A percentile compares a stretch with the other conserved stretches of the same genome.
Conservation (phyloP, 352 stramenopile species). For the Lagenidium giganteum region DNA sequence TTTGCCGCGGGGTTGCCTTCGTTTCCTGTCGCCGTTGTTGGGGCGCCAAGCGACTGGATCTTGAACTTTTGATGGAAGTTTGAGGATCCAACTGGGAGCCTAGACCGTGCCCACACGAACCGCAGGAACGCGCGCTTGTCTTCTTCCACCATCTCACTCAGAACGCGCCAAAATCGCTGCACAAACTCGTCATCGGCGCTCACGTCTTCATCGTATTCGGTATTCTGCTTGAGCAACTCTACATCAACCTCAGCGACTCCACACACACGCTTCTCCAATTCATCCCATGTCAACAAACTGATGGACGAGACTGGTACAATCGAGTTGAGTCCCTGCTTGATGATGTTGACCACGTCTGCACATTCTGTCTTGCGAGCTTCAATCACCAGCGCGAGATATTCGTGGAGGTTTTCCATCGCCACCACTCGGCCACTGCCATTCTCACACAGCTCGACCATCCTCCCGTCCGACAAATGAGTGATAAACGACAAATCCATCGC, state of each 20-base stretch:
- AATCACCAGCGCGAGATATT: slow-evolving; percentile 38
- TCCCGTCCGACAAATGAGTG: slow-evolving; percentile 54
- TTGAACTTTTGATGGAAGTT: slow-evolving; percentile 87
- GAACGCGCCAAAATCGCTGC: slow-evolving; percentile 62
- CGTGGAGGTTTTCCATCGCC: slow-evolving; percentile 28
- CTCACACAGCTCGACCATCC: slow-evolving; percentile 26
- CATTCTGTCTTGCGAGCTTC: slow-evolving; percentile 29
- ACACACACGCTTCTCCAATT: slow-evolving; percentile 60
- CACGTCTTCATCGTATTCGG: slow-evolving; percentile 73
- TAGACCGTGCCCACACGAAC: slow-evolving; percentile 79
- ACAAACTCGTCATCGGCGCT: slow-evolving; percentile 52
- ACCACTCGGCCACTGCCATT: slow-evolving; percentile 25
- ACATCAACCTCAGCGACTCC: slow-evolving; percentile 62
- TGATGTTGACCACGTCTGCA: slow-evolving; percentile 39
- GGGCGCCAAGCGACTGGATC: slow-evolving; percentile 56
- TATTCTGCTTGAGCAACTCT: slow-evolving; percentile 49
- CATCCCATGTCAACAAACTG: slow-evolving; percentile 38
- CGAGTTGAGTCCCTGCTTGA: slow-evolving; percentile 61
- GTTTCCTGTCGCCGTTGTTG: background rate
- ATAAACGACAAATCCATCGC: slow-evolving; percentile 62
- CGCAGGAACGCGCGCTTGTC: slow-evolving; percentile 69
- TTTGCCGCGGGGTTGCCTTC: slow-evolving; percentile 5
- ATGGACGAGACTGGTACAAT: slow-evolving; percentile 55
- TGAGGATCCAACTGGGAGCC: slow-evolving; percentile 44
- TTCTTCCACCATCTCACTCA: slow-evolving; percentile 45